Base-by-base conservation (phyloP, 371 early-diverging fungal species). In the Phascolomyces articulosus region DNA sequence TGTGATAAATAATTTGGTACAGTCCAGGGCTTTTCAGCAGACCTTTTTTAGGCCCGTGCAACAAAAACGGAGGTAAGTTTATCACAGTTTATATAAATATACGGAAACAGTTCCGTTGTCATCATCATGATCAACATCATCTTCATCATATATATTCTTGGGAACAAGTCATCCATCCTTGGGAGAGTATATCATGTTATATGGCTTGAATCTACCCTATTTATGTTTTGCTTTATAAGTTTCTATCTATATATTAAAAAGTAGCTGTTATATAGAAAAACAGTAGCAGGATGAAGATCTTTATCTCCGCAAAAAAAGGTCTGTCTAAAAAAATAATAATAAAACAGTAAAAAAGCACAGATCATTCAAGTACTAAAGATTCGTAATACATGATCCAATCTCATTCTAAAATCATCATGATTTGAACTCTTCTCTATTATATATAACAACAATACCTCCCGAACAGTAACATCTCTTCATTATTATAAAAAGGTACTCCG, bases 271-370 rank as follows among this genome's bases (percentile, higher is more conserved):
- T n/a, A n/a, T n/a, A 34, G 34, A 34, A 2, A 24, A 23, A 51
- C 28, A 49, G 51, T 23, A 49, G 47, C 47, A 18, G 47, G 47
- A 47, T 47, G 47, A 47, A 18, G 47, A n/a, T n/a, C n/a, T n/a
- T n/a, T n/a, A n/a, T n/a, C n/a, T n/a, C n/a, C n/a, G n/a, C n/a
- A n/a, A n/a, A n/a, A n/a, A n/a, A n/a, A n/a, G n/a, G n/a, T n/a
- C n/a, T n/a, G n/a, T n/a, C n/a, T n/a, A 24, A 26, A 41, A 41
- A n/a, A 9, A 41, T 16, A 41, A 41, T 8, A 26, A 49, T 49
- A 41, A 41, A 41, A 15, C 51, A 38, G 53, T 26, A 34, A 40
- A 29, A 54, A 62, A 63, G 57, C 49, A 62, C 40, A n/a, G 26
- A 51, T 62, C 53, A 62, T 49, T 18, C 26, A 23, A 51, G 47